These are phyloP conservation scores for Amaranthus tricolor DNA, from an alignment of 179 eudicot genomes.

Conservation along the genomic window DNA sequence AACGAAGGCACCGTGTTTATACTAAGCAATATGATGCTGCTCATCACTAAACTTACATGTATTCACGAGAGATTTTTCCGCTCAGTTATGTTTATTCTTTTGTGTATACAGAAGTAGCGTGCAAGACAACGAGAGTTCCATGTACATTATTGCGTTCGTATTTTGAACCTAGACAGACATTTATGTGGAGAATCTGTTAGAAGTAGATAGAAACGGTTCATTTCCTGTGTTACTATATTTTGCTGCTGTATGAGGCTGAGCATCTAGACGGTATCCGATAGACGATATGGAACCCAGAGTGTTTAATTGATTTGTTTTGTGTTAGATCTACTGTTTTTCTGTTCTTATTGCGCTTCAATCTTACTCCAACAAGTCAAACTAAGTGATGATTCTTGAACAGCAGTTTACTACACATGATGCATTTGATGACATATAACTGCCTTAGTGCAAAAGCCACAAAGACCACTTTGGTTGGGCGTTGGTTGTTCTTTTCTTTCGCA, in stretches of 20 bases:
- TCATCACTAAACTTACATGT: conserved; percentile 9
- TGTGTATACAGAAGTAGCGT: conserved; percentile 18
- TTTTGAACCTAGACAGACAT: conserved; percentile 16
- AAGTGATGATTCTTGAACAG: neutral
- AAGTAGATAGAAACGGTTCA: neutral
- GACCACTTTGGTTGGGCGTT: neutral
- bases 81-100: conserved; percentile 10
- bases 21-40: conserved; percentile 28
- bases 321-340: neutral
- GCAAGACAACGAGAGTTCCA: neutral
- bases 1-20: conserved; percentile 47
- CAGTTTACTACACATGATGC: too few relatives aligned
- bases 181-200: neutral
- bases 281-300: neutral
- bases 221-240: neutral
- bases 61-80: neutral
- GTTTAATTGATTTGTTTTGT: neutral
- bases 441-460: neutral
- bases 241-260: conserved; percentile 10
- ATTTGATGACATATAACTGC: neutral
- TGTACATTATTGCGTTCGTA: conserved; percentile 15
- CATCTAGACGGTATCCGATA: neutral
- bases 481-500: neutral
- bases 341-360: neutral
- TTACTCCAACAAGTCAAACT: neutral